Conservation (phyloP, 1,139 yeast genomes). For the Candida frijolesensis region DNA sequence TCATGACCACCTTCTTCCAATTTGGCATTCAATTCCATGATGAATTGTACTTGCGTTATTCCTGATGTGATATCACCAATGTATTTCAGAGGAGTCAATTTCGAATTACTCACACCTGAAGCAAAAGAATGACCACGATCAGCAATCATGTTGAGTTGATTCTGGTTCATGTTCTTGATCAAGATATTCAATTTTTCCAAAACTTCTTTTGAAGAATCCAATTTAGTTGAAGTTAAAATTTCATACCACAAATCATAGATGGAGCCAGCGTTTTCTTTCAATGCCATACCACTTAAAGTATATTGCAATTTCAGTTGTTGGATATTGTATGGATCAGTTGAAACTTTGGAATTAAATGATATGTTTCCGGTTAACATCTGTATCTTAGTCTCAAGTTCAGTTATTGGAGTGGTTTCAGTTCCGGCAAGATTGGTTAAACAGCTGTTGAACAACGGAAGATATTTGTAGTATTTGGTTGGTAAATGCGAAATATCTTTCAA, state of each 20-base stretch:
- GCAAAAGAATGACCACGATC: conserved; percentile 91
- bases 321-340: conserved; percentile 56
- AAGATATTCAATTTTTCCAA: conserved; percentile 72
- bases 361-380: conserved; percentile 86
- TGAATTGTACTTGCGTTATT: conserved; percentile 70
- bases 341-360: conserved; percentile 56
- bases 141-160: conserved; percentile 76
- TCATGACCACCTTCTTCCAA: conserved; percentile 55
- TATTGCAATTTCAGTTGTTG: conserved; percentile 47
- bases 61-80: conserved; percentile 71
- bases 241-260: conserved; percentile 70
- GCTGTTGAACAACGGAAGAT: conserved; percentile 74
- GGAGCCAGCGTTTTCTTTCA: conserved; percentile 62
- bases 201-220: conserved; percentile 47
- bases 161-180: conserved; percentile 74
- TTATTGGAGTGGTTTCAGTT: conserved; percentile 67
- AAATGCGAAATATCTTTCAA: conserved; percentile 54
- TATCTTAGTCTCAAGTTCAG: conserved; percentile 82
- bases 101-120: conserved; percentile 64
- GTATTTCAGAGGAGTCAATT: conserved; percentile 60
- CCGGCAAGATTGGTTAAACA: conserved; percentile 85
- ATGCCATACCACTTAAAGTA: conserved; percentile 67
- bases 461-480: conserved; percentile 65
- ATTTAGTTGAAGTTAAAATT: conserved; percentile 68
- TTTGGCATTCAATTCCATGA: conserved; percentile 58